Base-by-base conservation (phyloP, 2,329 filamentous ascomycete genomes). In the Ascochyta lentis region DNA sequence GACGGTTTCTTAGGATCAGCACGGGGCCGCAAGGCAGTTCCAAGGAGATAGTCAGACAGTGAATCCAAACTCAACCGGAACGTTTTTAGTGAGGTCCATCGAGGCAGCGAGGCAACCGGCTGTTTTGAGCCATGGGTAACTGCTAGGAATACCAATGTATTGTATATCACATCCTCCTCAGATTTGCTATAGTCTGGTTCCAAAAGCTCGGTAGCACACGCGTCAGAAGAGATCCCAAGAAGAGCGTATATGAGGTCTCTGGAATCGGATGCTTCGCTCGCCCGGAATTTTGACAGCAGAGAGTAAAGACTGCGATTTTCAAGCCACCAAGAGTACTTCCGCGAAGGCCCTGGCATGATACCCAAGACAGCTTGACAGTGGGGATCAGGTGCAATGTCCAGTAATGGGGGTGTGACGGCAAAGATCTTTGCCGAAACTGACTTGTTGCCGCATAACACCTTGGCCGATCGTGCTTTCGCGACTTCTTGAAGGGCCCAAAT, bases 401-500 rank as follows among this genome's bases (percentile, higher is more conserved):
- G 13, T 4, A 65, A 10, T 0, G 13, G 39, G 13, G 59, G 57
- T 3, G 47, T 39, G 3, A 63, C 27, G 7, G 58, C 55, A 40
- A 69, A 63, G 27, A 57, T 50, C 0, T 53, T 41, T 16, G 59
- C 44, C 3, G 54, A 51, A 10, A 67, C 52, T 5, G 53, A 59
- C 31, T 48, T 43, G 9, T 10, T 39, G 12, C 66, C 63, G 24
- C 58, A 60, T 1, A 24, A 29, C 4, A 66, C 41, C 26, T 19
- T 49, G n/a, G 56, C 63, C 37, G n/a, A 40, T 34, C 46, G 41
- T 10, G 67, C 65, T 37, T 64, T 64, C 8, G 61, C 65, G 2
- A 62, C 56, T 56, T 69, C 66, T 45, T 68, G 65, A 10, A 69
- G 12, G 40, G 67, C 60, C 64, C 65, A 68, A 0, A 67, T 54